Evolutionary conservation across 1,284 basidiomycete species (phyloP), one percentile per base, ranked within the genome.

Genomic region (Rhodotorula sp.): DNA sequence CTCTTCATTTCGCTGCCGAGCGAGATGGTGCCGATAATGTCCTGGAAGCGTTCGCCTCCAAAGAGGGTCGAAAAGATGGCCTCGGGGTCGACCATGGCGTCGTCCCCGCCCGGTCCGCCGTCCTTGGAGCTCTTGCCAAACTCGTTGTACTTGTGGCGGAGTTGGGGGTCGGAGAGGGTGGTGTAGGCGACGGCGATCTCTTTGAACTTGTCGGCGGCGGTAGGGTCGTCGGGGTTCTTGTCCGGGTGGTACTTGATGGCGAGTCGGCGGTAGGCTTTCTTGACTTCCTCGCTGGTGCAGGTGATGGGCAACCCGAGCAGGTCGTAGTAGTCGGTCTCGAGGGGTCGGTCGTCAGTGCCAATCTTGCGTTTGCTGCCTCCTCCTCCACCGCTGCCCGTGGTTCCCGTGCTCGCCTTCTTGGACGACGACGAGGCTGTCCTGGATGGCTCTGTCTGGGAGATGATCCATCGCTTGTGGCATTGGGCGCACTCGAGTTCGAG

Each of bases 1-100:
- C 93, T 88, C 84, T 99, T 99, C 97, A 99, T 98, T 79, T 99
- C 96, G 78, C 88, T 88, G 48, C 93, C 95, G 77, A 93, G 84
- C 67, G 89, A 91, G 77, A 85, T 84, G 4, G 80, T 81, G 3
- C 84, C 84, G 64, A 85, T 85, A 39, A 85, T 80, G 73, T 85
- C 84, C 65, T 83, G 80, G 64, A 72, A 72, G 26, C 70, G 59
- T 49, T 72, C 70, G 16, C 70, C 69, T 66, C 84, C 94, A 79
- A 97, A 97, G 79, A 97, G 91, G 34, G 90, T 91, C 3, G 91
- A 89, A 81, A 99, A 98, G 57, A 98, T 91, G 80, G 96, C 93
- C 80, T 91, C 90, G 2, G 90, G 89, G 79, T 91, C 89, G 62
- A 88, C 85, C 67, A 82, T 80, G 18, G 64, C 69, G 14, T 58